Conservation (phyloP, 2,329 filamentous ascomycete species). For the Plectosphaerella cucumerina region DNA sequence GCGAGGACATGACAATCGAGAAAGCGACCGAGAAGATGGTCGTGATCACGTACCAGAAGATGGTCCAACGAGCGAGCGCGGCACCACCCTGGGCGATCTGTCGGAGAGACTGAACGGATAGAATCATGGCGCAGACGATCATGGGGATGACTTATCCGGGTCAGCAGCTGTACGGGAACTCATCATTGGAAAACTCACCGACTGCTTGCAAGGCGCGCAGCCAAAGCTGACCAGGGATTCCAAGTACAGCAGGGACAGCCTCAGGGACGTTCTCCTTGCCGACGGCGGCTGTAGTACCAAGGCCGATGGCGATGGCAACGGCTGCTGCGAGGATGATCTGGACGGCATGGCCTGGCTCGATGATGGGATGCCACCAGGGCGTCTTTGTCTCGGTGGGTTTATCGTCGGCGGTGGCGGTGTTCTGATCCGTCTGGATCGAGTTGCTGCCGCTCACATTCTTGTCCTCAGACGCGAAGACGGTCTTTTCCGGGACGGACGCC, state of each 20-base stretch:
- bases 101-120: conserved; percentile 43
- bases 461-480: conserved; percentile 5
- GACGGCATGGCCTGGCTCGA: conserved; percentile 38
- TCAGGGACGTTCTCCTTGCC: conserved; percentile 38
- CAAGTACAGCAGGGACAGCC: conserved; percentile 35
- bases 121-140: conserved; percentile 48
- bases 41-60: conserved; percentile 46
- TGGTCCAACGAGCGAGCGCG: conserved; percentile 41
- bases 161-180: neutral
- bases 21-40: conserved; percentile 45
- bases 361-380: conserved; percentile 31
- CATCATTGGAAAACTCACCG: conserved; percentile 25
- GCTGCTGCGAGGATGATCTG: conserved; percentile 46
- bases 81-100: conserved; percentile 38
- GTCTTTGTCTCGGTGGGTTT: conserved; percentile 17
- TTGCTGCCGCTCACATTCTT: conserved; percentile 11
- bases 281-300: conserved; percentile 38
- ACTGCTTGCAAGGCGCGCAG: conserved; percentile 43
- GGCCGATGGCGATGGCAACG: conserved; percentile 43
- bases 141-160: conserved; percentile 38
- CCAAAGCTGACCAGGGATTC: conserved; percentile 46
- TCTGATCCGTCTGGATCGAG: conserved; percentile 9
- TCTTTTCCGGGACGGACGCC: conserved; percentile 6
- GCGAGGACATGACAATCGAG: conserved; percentile 38
- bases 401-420: conserved; percentile 6